Evolutionary conservation across 176 grass and related monocot genomes (phyloP), one percentile per base, ranked within the genome.

Genomic region (Triticum timopheevii): DNA sequence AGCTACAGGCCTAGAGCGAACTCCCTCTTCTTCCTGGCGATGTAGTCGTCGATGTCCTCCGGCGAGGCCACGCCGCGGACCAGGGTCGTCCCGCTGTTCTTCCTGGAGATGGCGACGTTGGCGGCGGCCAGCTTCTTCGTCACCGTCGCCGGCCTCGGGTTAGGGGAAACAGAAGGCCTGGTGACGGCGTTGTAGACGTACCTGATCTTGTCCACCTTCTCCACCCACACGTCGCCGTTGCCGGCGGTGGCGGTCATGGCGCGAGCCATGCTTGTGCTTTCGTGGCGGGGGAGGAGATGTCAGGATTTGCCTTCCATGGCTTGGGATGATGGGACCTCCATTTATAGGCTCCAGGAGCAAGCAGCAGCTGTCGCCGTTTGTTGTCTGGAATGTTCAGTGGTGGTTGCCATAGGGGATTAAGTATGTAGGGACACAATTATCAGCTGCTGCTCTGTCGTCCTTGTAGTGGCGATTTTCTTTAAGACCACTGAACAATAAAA

Each of bases 161-260:
- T 65, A 2, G 39, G 0, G 25, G 65, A 74, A 13, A 84, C 56
- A 1, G 31, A 20, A 20, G 87, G 87, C 52, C 76, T 85, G 45
- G 58, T 81, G 25, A 85, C 35, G 25, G 73, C 10, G 1, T 85
- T 56, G 77, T 61, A 27, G 61, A 85, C 77, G 73, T 63, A 17
- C 56, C 50, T 35, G 8, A 89, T 85, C 83, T 45, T 76, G 61
- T 76, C 36, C 20, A 89, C 88, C 77, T 76, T 89, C 3, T 89
- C 45, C 8, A 89, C 61, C 7, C 35, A 69, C 77, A 89, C 84
- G 59, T 83, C 75, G 0, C 66, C 89, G 10, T 83, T 82, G 7
- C 40, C 13, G 7, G 82, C 27, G 58, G 75, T 3, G 24, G 84
- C 72, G 3, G 79, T 10, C 79, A 49, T 33, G 62, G 74, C 16